Evolutionary conservation across 1,284 basidiomycete genomes (phyloP), one percentile per base, ranked within the genome.

Genomic region (Pseudozyma pruni): DNA sequence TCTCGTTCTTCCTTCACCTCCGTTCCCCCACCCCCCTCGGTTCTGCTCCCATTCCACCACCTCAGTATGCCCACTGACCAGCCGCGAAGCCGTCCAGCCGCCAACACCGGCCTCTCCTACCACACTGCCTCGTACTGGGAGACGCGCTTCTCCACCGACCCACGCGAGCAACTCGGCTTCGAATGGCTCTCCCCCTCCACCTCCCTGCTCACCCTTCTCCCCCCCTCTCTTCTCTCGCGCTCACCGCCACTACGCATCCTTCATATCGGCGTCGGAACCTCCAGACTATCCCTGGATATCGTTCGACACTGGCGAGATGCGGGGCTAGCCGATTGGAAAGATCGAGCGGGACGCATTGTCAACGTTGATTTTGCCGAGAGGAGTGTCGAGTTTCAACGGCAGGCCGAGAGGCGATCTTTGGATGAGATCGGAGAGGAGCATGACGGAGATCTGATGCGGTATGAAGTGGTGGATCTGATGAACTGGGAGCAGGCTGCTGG

Each of bases 81-180:
- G 14, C 35, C 7, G n/a, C 46, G 27, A 31, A 2, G 13, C 38
- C 16, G 8, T 10, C 8, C 3, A 7, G 17, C 9, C 7, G 11
- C 9, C 13, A 16, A 23, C 2, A 10, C 16, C 3, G 67, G 47
- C 6, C 31, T 70, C 0, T 43, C 67, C 2, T 70, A 70, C 37
- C 55, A 70, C 31, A 10, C 72, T 13, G 47, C 84, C 78, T 14
- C 83, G 39, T 43, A 82, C 64, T 64, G 68, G 62, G 34, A 66
- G 40, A 33, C 43, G 25, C 46, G 74, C 25, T 41, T 70, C 48
- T 4, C 82, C 76, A 27, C 84, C 84, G 44, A 85, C 77, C 27
- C 82, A 72, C 56, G 68, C 31, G 66, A 69, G 32, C 8, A 13
- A 1, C 1, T 4, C 3, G 68, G 68, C 3, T 71, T 71, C 35